phyloP scores from a whole-genome alignment of 306 rosid genomes.

The Oemleria cerasiformis region DNA sequence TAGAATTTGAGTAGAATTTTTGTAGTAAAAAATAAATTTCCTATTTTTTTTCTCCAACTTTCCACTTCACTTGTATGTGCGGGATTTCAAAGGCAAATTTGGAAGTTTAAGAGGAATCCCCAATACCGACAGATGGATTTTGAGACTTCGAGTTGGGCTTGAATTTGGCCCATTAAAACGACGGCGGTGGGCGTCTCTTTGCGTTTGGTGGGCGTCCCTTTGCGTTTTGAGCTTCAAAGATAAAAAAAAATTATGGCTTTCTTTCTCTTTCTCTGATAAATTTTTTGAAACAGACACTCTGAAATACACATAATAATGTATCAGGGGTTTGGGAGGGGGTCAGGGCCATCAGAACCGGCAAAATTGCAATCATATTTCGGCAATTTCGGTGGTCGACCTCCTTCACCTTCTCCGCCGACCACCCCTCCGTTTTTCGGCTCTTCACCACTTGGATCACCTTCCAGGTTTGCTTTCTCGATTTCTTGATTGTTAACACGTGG shows the following conservation, averaged over 20 bases:
- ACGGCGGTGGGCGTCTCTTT: not conserved
- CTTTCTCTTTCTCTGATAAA: too few relatives aligned
- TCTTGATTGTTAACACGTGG: not conserved
- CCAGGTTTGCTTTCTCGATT: slow-evolving; percentile 1
- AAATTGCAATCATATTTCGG: slow-evolving; percentile 42
- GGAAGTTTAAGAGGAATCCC: not conserved
- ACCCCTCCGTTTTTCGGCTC: slow-evolving; percentile 16
- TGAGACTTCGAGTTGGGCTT: not conserved
- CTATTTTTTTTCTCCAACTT: too few relatives aligned
- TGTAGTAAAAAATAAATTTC: too few relatives aligned
- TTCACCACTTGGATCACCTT: not conserved
- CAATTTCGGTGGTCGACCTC: slow-evolving; percentile 24
- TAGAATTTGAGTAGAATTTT: too few relatives aligned
- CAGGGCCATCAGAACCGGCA: slow-evolving; percentile 55
- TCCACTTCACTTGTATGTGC: too few relatives aligned
- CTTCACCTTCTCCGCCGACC: slow-evolving; percentile 27
- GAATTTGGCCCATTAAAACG: not conserved
- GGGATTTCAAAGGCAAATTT: too few relatives aligned
- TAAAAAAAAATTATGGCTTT: not conserved
- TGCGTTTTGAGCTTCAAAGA: not conserved
- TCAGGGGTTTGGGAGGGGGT: slow-evolving; percentile 47
- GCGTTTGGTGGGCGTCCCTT: too few relatives aligned
- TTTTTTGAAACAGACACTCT: not conserved
- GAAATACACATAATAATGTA: slow-evolving; percentile 15
- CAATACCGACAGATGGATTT: not conserved